These are phyloP conservation scores for Dillenia turbinata DNA, from an alignment of 164 flowering plant species.

Conservation along the genomic window DNA sequence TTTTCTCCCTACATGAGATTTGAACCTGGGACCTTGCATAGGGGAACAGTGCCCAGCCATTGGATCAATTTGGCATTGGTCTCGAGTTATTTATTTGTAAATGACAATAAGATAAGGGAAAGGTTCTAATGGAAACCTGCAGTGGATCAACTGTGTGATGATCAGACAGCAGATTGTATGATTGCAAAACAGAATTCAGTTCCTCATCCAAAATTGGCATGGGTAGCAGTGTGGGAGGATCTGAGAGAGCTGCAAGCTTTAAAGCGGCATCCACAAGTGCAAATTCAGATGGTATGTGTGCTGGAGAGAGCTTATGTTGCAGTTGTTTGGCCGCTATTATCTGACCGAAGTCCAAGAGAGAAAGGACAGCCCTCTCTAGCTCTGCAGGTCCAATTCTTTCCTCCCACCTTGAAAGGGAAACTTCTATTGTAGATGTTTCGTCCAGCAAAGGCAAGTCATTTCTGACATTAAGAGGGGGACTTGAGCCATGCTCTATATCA, in stretches of 20 bases:
- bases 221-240: slow-evolving; percentile 38
- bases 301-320: slow-evolving; percentile 84
- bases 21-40: too few species aligned
- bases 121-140: slow-evolving; percentile 48
- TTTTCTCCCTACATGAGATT: too few species aligned
- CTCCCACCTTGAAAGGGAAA: slow-evolving; percentile 86
- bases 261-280: slow-evolving; percentile 72
- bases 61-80: too few species aligned
- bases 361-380: slow-evolving; percentile 93
- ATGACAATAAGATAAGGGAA: slow-evolving; percentile 1
- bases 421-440: slow-evolving; percentile 52
- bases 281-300: slow-evolving; percentile 67
- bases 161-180: slow-evolving; percentile 36
- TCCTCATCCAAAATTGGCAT: slow-evolving; percentile 61
- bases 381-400: slow-evolving; percentile 91
- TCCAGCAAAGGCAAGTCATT: slow-evolving; percentile 48
- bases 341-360: slow-evolving; percentile 95
- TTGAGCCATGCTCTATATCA: slow-evolving; percentile 47
- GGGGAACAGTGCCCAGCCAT: too few species aligned
- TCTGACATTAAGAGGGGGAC: slow-evolving; percentile 18
- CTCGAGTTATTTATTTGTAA: too few species aligned
- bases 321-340: slow-evolving; percentile 93
- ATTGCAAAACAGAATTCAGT: slow-evolving; percentile 48
- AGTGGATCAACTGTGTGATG: slow-evolving; percentile 41
- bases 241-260: slow-evolving; percentile 67